Percentiles rank a stretch among this genome's conserved stretches.
phyloP scores from a whole-genome alignment of 768 basidiomycete species.

The Macrolepiota dolichaula region DNA sequence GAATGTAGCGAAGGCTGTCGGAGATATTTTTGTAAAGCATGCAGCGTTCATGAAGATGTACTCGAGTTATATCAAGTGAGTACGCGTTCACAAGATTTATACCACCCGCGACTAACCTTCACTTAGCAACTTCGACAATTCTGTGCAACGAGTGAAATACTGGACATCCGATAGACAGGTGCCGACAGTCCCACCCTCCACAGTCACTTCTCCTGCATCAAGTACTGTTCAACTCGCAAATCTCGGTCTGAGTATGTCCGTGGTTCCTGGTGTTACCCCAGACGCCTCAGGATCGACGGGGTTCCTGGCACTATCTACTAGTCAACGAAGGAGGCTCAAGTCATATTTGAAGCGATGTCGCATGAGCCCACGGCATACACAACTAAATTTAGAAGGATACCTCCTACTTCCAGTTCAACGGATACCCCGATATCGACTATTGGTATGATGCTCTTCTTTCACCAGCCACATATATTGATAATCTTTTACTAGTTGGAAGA shows the following conservation, averaged over 20 bases:
- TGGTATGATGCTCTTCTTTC: slow-evolving; percentile 52
- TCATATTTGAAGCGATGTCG: slow-evolving; percentile 88
- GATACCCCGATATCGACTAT: slow-evolving; percentile 92
- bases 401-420: slow-evolving; percentile 93
- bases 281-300: slow-evolving; percentile 39
- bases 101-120: slow-evolving; percentile 13
- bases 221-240: slow-evolving; percentile 62
- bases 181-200: slow-evolving; percentile 34
- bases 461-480: slow-evolving; percentile 7
- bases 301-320: slow-evolving; percentile 59
- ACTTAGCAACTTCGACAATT: slow-evolving; percentile 88
- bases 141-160: slow-evolving; percentile 79
- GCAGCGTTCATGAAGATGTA: slow-evolving; percentile 99
- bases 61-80: slow-evolving; percentile 93
- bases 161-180: slow-evolving; percentile 68
- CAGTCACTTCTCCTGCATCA: slow-evolving; percentile 53
- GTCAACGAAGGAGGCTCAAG: slow-evolving; percentile 87
- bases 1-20: slow-evolving; percentile 75
- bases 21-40: slow-evolving; percentile 87
- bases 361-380: slow-evolving; percentile 85
- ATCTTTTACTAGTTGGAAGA: slow-evolving; percentile 71
- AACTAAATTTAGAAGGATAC: slow-evolving; percentile 92
- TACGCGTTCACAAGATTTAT: slow-evolving; percentile 1
- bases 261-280: slow-evolving; percentile 38
- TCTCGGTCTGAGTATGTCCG: slow-evolving; percentile 54